These are phyloP conservation scores for Alternaria viburni DNA, from an alignment of 2,329 filamentous ascomycete species.

Conservation along the genomic window DNA sequence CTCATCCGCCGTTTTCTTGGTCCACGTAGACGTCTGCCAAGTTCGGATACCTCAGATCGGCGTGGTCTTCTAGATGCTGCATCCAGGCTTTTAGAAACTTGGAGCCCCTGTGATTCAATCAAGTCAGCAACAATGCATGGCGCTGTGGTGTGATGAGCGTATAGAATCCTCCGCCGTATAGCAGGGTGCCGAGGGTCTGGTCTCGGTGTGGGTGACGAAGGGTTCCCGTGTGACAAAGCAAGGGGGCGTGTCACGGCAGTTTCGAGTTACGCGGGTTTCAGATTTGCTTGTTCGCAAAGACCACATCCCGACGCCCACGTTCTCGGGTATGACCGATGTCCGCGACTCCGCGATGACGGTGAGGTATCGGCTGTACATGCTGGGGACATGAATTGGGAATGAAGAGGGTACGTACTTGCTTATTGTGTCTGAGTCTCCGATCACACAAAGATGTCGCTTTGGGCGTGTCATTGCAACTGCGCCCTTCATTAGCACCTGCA, in stretches of 20 bases:
- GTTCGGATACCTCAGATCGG: constrained; percentile 89
- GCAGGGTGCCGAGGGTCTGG: not conserved
- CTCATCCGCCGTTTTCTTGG: constrained; percentile 30
- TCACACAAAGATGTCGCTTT: constrained; percentile 85
- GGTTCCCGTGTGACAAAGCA: constrained; percentile 9
- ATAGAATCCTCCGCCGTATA: not conserved
- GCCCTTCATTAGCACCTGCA: constrained; percentile 10
- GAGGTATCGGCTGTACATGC: not conserved
- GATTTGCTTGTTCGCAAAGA: constrained; percentile 11
- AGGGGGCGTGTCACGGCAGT: constrained; percentile 22
- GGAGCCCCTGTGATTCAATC: constrained; percentile 68
- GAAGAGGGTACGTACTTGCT: constrained; percentile 67
- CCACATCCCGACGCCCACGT: constrained; percentile 17
- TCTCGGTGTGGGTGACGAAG: not conserved
- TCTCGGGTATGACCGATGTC: constrained; percentile 6
- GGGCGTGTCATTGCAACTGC: constrained; percentile 96
- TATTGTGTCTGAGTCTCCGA: constrained; percentile 94
- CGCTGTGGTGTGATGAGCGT: constrained; percentile 13
- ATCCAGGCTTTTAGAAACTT: constrained; percentile 90
- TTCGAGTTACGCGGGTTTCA: constrained; percentile 14
- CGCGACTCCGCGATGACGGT: not conserved
- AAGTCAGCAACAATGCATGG: constrained; percentile 20
- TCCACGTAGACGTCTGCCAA: constrained; percentile 54
- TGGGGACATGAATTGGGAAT: constrained; percentile 7
- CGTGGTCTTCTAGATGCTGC: constrained; percentile 85